Conservation (phyloP, 495 filamentous ascomycete species). For the Talaromyces nanjingensis region DNA sequence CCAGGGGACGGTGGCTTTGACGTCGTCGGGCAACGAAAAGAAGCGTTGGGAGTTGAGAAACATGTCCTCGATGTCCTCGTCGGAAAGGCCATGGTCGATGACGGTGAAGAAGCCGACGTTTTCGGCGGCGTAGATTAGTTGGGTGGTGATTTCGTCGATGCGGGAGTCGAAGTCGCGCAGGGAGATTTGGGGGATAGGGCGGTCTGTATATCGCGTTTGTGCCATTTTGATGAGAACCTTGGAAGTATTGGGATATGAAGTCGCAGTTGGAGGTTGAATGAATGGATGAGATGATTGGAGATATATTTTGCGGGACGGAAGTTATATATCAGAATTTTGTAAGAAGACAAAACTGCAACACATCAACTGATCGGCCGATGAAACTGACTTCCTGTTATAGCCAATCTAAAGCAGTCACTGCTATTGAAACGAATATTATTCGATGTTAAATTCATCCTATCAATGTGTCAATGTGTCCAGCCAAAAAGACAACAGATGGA, state of each 20-base stretch:
- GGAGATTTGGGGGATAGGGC: conserved; percentile 52
- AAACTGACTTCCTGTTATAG: neutral
- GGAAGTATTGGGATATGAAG: no score
- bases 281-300: neutral
- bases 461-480: neutral
- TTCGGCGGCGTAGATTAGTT: conserved; percentile 51
- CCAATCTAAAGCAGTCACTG: neutral
- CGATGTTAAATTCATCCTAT: neutral
- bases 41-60: conserved; percentile 46
- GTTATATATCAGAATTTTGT: neutral
- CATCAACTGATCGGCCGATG: neutral
- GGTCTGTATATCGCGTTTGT: conserved; percentile 36
- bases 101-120: conserved; percentile 59
- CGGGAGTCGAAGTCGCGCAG: conserved; percentile 46
- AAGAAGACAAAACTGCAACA: neutral
- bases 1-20: conserved; percentile 49
- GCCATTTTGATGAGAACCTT: neutral
- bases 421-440: neutral
- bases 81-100: conserved; percentile 47
- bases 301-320: neutral
- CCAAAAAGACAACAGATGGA: neutral
- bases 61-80: conserved; percentile 42
- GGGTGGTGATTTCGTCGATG: conserved; percentile 44
- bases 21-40: conserved; percentile 46
- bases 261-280: neutral